Percentiles rank a stretch among this genome's conserved stretches.
These are phyloP conservation scores for Pythium aristosporum DNA, from an alignment of 352 stramenopile species.

Conservation along the genomic window DNA sequence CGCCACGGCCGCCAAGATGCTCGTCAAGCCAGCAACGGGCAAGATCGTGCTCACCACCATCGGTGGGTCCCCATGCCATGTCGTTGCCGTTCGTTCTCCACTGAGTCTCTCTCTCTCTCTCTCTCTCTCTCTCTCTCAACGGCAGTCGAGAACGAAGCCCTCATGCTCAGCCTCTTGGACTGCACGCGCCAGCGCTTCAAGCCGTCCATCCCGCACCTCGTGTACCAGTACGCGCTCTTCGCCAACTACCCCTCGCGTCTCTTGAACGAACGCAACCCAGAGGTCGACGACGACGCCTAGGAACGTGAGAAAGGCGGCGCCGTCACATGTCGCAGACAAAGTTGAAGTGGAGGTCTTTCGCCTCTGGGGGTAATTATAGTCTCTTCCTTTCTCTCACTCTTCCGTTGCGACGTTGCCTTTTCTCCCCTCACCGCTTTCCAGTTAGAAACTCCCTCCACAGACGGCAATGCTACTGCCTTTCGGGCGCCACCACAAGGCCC, in stretches of 20 bases:
- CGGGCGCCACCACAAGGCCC: conserved; percentile 7
- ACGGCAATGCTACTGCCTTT: conserved; percentile 16
- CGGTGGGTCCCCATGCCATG: conserved; percentile 31
- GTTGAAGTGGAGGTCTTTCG: not conserved
- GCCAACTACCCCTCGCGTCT: conserved; percentile 85
- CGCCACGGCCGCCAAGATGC: conserved; percentile 52
- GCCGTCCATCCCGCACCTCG: conserved; percentile 92
- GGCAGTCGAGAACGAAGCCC: conserved; percentile 82
- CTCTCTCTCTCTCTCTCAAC: not conserved
- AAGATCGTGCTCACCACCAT: conserved; percentile 91
- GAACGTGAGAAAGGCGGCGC: not conserved
- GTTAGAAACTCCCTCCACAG: not conserved
- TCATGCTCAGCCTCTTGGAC: conserved; percentile 87
- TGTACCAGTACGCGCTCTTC: conserved; percentile 95
- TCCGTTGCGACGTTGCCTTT: not conserved
- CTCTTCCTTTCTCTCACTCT: too few species aligned
- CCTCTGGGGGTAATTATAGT: not conserved
- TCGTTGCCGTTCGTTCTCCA: not conserved
- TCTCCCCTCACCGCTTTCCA: not conserved
- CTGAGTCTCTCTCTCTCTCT: too few species aligned
- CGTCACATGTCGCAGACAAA: conserved; percentile 16
- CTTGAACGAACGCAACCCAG: conserved; percentile 67
- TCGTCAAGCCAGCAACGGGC: conserved; percentile 55
- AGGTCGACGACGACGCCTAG: conserved; percentile 44
- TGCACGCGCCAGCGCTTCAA: conserved; percentile 72